A percentile compares a stretch with the other conserved stretches of the same genome.
Conservation (phyloP, 805 yeast genomes). For the Metschnikowia peoriensis region DNA sequence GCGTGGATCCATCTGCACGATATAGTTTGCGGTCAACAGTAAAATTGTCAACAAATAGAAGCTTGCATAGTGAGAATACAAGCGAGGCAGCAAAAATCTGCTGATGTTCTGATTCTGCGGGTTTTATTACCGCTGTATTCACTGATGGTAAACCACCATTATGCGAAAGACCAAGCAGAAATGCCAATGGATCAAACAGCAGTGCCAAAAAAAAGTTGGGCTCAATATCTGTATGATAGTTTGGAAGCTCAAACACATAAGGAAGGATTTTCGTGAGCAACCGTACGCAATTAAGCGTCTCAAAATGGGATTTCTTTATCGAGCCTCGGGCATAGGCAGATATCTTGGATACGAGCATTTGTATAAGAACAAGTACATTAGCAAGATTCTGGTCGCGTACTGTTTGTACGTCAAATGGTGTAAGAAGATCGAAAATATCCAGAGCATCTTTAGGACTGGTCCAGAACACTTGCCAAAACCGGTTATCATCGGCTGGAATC, state of each 20-base stretch:
- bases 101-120: neutral
- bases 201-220: constrained; percentile 30
- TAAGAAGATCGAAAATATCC: constrained; percentile 58
- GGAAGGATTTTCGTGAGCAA: constrained; percentile 67
- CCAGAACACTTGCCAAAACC: constrained; percentile 35
- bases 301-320: constrained; percentile 20
- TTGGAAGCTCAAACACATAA: constrained; percentile 54
- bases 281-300: constrained; percentile 60
- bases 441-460: constrained; percentile 45
- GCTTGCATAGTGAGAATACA: constrained; percentile 28
- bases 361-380: constrained; percentile 56
- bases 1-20: neutral
- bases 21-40: constrained; percentile 34
- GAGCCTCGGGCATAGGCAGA: constrained; percentile 18
- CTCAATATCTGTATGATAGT: constrained; percentile 25
- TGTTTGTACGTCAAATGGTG: constrained; percentile 55
- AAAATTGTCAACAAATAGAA: constrained; percentile 59
- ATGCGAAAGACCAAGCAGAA: neutral
- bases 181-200: constrained; percentile 41
- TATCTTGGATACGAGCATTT: constrained; percentile 25
- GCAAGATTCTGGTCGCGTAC: constrained; percentile 56
- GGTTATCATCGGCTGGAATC: constrained; percentile 23
- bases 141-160: neutral
- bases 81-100: constrained; percentile 2
- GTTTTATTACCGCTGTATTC: neutral